Evolutionary conservation across 2,329 filamentous ascomycete genomes (phyloP), one percentile per base, ranked within the genome.

Genomic region (Botrytis tulipae): DNA sequence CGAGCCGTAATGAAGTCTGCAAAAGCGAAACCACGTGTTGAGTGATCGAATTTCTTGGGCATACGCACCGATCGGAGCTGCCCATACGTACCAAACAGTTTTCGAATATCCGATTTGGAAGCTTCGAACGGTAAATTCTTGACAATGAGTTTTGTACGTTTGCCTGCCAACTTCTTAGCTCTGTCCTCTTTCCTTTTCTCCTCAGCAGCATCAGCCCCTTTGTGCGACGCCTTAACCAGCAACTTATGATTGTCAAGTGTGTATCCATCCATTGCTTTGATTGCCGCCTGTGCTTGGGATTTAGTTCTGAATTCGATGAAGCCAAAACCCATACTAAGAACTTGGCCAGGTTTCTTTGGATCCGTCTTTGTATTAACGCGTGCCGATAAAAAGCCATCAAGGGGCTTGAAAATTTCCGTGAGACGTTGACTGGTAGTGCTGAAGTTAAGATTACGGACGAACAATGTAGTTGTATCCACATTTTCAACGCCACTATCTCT

Each of bases 91-190:
- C 93, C 90, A 82, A 98, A 95, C 60, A 98, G 87, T 71, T 92
- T 87, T 76, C 93, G 90, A 74, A 99, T 88, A 82, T 99, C 96
- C 83, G 97, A 96, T 86, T 97, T 98, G 71, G 91, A 92, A 67
- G 93, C 92, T 85, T 98, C 94, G 85, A 99, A 99, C 32, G 96
- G 95, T 83, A 99, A 85, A 85, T 99, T 99, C 87, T 98, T 99
- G 85, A 99, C 92, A 83, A 98, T 91, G 80, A 99, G 92, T 87
- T 98, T 98, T 66, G 95, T 98, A 77, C 90, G 89, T 81, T 91
- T 89, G 25, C 88, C 88, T 37, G 93, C 90, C 69, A 89, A 84
- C 83, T 95, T 97, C 86, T 94, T 97, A 69, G 92, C 90, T 76
- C 88, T 90, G 80, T 98, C 94, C 77, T 95, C 92, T 77, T 91